Percentiles rank a stretch among this genome's conserved stretches.
Evolutionary conservation across 1,284 basidiomycete species (phyloP).

Genomic region (Ceratobasidium papillatum): DNA sequence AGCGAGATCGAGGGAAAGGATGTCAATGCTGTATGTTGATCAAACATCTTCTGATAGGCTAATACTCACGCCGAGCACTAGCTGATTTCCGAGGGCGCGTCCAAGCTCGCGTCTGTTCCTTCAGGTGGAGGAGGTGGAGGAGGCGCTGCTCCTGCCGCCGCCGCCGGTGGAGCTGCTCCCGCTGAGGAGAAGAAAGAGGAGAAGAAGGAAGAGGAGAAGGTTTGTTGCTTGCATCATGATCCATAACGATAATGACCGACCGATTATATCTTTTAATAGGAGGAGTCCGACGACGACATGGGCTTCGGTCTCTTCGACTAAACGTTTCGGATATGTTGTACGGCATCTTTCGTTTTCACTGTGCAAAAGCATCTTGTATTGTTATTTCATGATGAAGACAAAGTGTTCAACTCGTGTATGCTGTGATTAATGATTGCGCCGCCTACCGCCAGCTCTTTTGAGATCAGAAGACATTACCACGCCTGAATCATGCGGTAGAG

Average conservation of each 20-base stretch:
- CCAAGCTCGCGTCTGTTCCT: slow-evolving; percentile 94
- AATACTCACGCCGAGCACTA: slow-evolving; percentile 49
- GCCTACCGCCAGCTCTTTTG: background rate
- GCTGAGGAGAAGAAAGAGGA: slow-evolving; percentile 76
- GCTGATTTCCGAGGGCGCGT: slow-evolving; percentile 92
- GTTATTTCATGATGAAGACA: slow-evolving; percentile 22
- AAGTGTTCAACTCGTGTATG: background rate
- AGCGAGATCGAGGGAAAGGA: slow-evolving; percentile 94
- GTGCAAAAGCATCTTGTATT: slow-evolving; percentile 12
- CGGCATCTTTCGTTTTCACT: slow-evolving; percentile 6
- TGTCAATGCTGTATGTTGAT: slow-evolving; percentile 72
- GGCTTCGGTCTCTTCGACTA: slow-evolving; percentile 95
- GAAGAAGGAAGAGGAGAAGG: slow-evolving; percentile 70
- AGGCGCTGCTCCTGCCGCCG: slow-evolving; percentile 62
- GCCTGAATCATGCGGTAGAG: no score
- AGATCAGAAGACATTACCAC: no score
- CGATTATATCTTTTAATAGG: slow-evolving; percentile 58
- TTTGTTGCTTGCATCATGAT: background rate
- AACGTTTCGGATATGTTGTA: slow-evolving; percentile 46
- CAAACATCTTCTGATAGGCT: background rate
- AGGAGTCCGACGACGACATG: slow-evolving; percentile 90
- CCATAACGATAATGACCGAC: slow-evolving; percentile 47
- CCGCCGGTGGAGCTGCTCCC: slow-evolving; percentile 67
- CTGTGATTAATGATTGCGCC: background rate
- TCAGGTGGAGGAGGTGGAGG: slow-evolving; percentile 76